Base-by-base conservation (phyloP, 202 grass and related monocot genomes). In the Panicum hallii region DNA sequence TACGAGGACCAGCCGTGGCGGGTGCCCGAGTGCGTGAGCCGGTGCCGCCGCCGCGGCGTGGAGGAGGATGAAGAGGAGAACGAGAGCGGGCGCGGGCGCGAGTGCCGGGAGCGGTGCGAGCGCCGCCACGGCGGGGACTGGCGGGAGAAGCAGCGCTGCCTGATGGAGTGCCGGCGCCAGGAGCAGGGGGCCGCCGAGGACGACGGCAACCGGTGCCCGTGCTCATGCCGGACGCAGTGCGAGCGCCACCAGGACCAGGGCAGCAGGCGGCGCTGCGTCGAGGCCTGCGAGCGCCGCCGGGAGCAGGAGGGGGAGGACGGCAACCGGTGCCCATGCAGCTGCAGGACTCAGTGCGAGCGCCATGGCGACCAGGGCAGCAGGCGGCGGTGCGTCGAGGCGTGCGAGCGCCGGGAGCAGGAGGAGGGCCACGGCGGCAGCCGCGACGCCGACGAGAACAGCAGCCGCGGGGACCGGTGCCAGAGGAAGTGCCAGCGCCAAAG, bases 31-130 rank as follows among this genome's bases (percentile, higher is more conserved):
- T 89, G 87, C 82, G 30, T 12, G 49, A 3, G 0, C 14, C 58
- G 2, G 45, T 83, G 81, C 58, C 12, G 11, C 13, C 32, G 34
- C 69, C 56, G 44, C 1, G 1, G 26, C 0, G 44, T 5, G 0
- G 28, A 16, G 2, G 32, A 6, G n/a, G 6, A 28, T n/a, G 20
- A 23, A 6, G 23, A 22, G 13, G 40, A n/a, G 49, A 9, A 3
- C 2, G 5, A 16, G 16, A 8, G 14, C 4, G 3, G 12, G 8
- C 1, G 14, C 5, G 4, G 12, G 8, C 0, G 12, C 0, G 10
- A 10, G 41, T 48, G n/a, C 5, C 11, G 43, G n/a, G 62, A 70
- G 62, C 41, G 79, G 75, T 90, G 89, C 88, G 58, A 73, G 56
- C 52, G 23, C 28, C 55, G 12, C 19, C 64, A 67, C 40, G 3